Evolutionary conservation across 2,329 filamentous ascomycete genomes (phyloP).

Genomic region (Diaporthe humulicola): DNA sequence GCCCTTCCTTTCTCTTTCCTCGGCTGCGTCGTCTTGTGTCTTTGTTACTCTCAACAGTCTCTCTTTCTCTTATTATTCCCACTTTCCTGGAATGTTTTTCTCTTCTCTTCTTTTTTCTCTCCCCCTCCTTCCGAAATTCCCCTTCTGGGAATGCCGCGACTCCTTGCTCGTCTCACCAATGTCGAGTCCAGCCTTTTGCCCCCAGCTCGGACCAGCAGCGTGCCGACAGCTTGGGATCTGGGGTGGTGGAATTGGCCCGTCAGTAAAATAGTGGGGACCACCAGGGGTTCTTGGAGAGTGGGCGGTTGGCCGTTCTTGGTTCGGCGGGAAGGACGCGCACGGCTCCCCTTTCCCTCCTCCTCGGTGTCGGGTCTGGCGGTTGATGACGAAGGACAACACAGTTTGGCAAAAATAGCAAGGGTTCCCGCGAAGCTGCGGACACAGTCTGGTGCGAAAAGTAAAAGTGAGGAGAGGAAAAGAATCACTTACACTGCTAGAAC

Average conservation of each 20-base stretch:
- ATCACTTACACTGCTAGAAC: conserved; percentile 1
- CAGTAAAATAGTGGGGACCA: conserved; percentile 20
- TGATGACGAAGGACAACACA: background rate
- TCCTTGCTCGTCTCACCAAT: conserved; percentile 32
- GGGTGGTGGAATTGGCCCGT: conserved; percentile 1
- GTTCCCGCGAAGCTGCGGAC: background rate
- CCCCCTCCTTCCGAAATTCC: conserved; percentile 2
- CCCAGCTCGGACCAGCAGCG: conserved; percentile 37
- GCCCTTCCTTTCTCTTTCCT: background rate
- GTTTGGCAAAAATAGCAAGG: background rate
- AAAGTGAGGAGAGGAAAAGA: background rate
- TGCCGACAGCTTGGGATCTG: conserved; percentile 38
- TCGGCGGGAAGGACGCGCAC: conserved; percentile 22
- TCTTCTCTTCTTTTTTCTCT: background rate
- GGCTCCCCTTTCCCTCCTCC: conserved; percentile 10
- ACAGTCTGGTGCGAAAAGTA: too few relatives aligned
- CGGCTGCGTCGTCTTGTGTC: background rate
- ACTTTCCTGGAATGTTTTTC: background rate
- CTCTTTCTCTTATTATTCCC: background rate
- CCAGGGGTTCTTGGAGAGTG: conserved; percentile 1
- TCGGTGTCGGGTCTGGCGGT: conserved; percentile 20
- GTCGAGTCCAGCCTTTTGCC: conserved; percentile 18
- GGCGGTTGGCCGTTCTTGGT: background rate
- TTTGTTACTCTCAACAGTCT: background rate
- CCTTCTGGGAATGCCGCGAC: conserved; percentile 12